These are phyloP conservation scores for Clavulina sp. DNA, from an alignment of 768 basidiomycete species.

Conservation along the genomic window DNA sequence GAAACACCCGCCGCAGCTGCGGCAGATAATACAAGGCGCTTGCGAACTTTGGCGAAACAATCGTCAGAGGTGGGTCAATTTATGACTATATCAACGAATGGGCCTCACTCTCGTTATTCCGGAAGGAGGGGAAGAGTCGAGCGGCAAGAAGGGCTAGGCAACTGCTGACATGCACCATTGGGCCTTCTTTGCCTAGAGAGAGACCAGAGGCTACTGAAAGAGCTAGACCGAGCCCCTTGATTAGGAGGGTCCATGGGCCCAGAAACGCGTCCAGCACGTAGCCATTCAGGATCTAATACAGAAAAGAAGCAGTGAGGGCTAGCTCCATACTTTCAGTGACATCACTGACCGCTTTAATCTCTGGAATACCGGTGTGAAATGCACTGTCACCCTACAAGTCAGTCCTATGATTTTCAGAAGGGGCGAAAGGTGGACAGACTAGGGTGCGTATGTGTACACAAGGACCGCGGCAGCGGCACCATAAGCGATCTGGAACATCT, in stretches of 20 bases:
- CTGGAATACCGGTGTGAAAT: constrained; percentile 68
- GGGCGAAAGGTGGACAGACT: constrained; percentile 26
- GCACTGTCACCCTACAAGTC: constrained; percentile 26
- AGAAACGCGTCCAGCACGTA: constrained; percentile 79
- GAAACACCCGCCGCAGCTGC: constrained; percentile 77
- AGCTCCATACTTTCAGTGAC: background rate
- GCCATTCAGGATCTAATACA: constrained; percentile 49
- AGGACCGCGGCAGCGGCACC: constrained; percentile 45
- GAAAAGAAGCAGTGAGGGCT: background rate
- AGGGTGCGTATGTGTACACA: constrained; percentile 50
- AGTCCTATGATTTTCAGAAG: background rate
- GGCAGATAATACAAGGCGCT: constrained; percentile 64
- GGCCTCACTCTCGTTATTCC: constrained; percentile 52
- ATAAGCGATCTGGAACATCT: constrained; percentile 37
- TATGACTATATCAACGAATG: background rate
- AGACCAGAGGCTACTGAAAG: constrained; percentile 73
- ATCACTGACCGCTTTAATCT: constrained; percentile 52
- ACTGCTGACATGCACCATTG: constrained; percentile 69
- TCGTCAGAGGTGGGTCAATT: background rate
- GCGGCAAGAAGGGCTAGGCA: constrained; percentile 63
- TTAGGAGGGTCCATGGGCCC: constrained; percentile 70
- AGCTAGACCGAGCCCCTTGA: constrained; percentile 69
- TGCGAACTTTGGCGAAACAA: constrained; percentile 35
- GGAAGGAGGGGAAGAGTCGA: constrained; percentile 48
- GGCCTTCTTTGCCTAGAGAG: constrained; percentile 76